phyloP scores from a whole-genome alignment of 768 basidiomycete species.

The Gymnopilus dilepis region DNA sequence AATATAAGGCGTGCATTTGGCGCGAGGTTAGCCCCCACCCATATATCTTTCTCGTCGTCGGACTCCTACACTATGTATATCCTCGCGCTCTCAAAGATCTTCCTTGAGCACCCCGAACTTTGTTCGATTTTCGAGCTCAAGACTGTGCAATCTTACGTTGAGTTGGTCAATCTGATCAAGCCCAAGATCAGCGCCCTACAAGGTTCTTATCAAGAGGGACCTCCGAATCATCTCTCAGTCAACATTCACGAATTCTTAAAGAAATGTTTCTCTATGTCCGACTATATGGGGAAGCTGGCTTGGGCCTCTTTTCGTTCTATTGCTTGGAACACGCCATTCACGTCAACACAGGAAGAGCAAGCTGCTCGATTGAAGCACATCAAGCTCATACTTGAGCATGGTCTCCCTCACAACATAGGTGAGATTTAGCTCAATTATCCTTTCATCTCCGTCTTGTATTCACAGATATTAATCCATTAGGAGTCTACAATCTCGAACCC shows the following conservation, averaged over 20 bases:
- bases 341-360: neutral
- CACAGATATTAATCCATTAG: neutral
- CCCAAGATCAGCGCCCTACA: neutral
- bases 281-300: conserved; percentile 16
- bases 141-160: conserved; percentile 1
- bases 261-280: conserved; percentile 10
- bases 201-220: conserved; percentile 4
- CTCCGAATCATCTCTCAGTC: neutral
- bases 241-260: conserved; percentile 14
- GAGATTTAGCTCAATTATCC: neutral
- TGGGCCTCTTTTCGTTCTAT: conserved; percentile 9
- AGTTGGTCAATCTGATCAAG: neutral
- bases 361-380: conserved; percentile 1
- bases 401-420: neutral
- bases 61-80: no score
- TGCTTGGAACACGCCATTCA: conserved; percentile 6
- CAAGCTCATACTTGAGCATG: conserved; percentile 9
- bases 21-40: no score
- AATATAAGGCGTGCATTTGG: no score
- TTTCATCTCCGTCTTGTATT: neutral
- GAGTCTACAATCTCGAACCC: conserved; percentile 16
- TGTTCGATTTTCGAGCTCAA: neutral
- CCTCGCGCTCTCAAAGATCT: no score
- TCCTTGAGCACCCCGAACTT: neutral
- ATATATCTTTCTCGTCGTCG: no score